phyloP scores from a whole-genome alignment of 805 yeast species.

The Metschnikowia dekortorum region DNA sequence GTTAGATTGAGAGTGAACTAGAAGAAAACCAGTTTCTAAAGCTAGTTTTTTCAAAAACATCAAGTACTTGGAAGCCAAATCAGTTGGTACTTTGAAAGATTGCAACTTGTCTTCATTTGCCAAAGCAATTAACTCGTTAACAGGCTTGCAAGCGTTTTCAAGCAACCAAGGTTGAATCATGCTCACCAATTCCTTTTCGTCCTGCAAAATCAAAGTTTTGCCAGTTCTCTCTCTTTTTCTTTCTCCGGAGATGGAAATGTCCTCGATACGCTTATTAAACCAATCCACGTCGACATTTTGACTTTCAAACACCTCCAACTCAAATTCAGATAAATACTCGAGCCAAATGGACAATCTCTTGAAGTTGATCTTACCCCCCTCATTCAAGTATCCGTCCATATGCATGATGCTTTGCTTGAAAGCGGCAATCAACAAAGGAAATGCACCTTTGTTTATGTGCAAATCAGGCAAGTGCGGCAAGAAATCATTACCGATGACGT shows the following conservation, averaged over 20 bases:
- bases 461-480: slow-evolving; percentile 93
- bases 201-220: slow-evolving; percentile 58
- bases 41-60: slow-evolving; percentile 63
- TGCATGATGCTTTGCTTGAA: slow-evolving; percentile 75
- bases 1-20: slow-evolving; percentile 58
- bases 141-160: slow-evolving; percentile 26
- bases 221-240: slow-evolving; percentile 63
- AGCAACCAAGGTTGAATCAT: slow-evolving; percentile 48
- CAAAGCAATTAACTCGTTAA: slow-evolving; percentile 32
- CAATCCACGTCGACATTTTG: slow-evolving; percentile 83
- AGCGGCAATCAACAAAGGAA: slow-evolving; percentile 84
- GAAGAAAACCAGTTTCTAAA: slow-evolving; percentile 59
- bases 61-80: slow-evolving; percentile 45
- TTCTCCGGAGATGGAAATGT: slow-evolving; percentile 69
- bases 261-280: slow-evolving; percentile 83
- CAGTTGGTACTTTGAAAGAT: slow-evolving; percentile 40
- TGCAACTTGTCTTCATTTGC: slow-evolving; percentile 27
- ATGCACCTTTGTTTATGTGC: slow-evolving; percentile 91
- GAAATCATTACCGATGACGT: slow-evolving; percentile 97
- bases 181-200: slow-evolving; percentile 72
- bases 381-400: slow-evolving; percentile 80
- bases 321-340: slow-evolving; percentile 70
- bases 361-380: slow-evolving; percentile 76
- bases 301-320: slow-evolving; percentile 79
- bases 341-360: slow-evolving; percentile 71